Evolutionary conservation across 257 asterid species (phyloP), one percentile per base, ranked within the genome.

Genomic region (Fraxinus anomala): DNA sequence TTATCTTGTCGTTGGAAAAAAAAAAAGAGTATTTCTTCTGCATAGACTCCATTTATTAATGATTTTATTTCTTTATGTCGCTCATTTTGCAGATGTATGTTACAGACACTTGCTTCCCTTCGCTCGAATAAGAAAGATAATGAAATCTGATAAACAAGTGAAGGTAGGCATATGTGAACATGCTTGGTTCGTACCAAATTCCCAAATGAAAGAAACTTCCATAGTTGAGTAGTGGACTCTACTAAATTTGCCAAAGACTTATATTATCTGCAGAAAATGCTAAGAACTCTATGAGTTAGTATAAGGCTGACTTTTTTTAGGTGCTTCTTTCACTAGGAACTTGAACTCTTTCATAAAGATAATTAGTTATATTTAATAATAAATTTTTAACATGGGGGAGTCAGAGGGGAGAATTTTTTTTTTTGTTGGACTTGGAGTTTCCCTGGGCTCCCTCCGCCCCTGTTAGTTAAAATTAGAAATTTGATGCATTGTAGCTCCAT

Each of bases 101-200:
- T 74, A 67, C 31, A 70, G 70, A 16, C 78, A 77, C 23, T 21
- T 21, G 28, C 78, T 86, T 7, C 92, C 89, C 63, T 42, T 85
- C 36, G 80, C 88, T 74, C 85, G 92, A 39, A 68, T 86, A 67
- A 88, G 74, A 81, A 82, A 77, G 75, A 79, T 76, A 23, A 85
- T 82, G 70, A 87, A 89, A 77, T 80, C 88, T 16, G 83, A 81
- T 21, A 76, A 73, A 72, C 74, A 78, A 26, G 87, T 86, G 11
- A 79, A 83, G 88, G 92, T 87, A 61, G 44, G 54, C 72, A 28
- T 40, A n/a, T 71, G 16, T 68, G 39, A 13, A 47, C 40, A n/a
- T 54, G 19, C 73, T 66, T 67, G 63, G 44, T 73, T 69, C 24
- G 4, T 3, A 14, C 21, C 21, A 47, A 47, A 14, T 36, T 11